Evolutionary conservation across 2,329 filamentous ascomycete genomes (phyloP), one percentile per base, ranked within the genome.

Genomic region (Ceratocystis colombiana): DNA sequence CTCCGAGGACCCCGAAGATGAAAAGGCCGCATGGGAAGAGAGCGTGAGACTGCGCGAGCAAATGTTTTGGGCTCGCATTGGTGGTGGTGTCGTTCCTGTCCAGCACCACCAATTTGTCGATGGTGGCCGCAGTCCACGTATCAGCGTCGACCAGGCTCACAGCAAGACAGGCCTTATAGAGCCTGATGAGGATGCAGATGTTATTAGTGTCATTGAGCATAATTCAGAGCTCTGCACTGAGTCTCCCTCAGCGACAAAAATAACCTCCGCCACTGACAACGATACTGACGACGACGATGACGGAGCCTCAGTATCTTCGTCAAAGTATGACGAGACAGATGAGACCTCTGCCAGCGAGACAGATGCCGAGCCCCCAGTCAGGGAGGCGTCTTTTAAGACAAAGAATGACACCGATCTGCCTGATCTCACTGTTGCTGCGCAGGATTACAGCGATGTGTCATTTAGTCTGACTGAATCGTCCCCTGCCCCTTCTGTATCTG

Each of bases 31-130:
- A 0, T 99, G 94, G 94, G 93, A 97, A 73, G 94, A 99, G 77
- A 90, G 90, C 67, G 88, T 96, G 10, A 84, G 88, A 37, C 76
- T 97, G 61, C 82, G 94, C 63, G 94, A 99, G 74, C 87, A 93
- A 71, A 96, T 99, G 88, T 99, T 99, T 74, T 99, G 94, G 94
- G 85, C 89, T 63, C 84, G 94, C 66, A 85, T 99, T 64, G 93
- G 93, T 30, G 94, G 92, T 33, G 94, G 94, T 15, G 90, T 99
- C 1, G 78, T 97, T 12, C 94, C 93, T 1, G 79, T 82, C 5
- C 69, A 61, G 25, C 64, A 66, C 41, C 61, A 46, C n/a, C 46
- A 46, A 2, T 50, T 61, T 10, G 28, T 61, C 4, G 61, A 46
- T 15, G 53, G 12, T 12, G 61, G 50, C 20, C 75, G 73, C 66